Conservation (phyloP, 176 grass and related monocot species). For the Paspalum notatum region DNA sequence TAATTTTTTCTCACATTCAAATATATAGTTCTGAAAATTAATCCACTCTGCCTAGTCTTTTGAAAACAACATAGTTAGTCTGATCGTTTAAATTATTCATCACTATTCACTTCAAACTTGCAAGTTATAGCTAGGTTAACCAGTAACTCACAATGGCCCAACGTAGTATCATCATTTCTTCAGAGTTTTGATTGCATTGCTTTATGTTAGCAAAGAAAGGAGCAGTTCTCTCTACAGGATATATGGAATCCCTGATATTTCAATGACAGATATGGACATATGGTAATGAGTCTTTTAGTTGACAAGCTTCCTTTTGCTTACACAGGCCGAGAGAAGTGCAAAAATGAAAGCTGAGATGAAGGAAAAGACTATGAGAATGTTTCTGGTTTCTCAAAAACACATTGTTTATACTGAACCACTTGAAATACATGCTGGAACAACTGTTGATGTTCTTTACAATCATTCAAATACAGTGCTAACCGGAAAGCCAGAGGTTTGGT, state of each 20-base stretch:
- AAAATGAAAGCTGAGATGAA: conserved; percentile 84
- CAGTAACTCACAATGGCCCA: neutral
- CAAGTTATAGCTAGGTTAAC: neutral
- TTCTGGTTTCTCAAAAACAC: conserved; percentile 91
- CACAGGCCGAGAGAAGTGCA: conserved; percentile 65
- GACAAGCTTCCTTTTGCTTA: conserved; percentile 33
- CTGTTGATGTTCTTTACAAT: conserved; percentile 78
- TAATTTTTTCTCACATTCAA: conserved; percentile 3
- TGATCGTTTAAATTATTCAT: conserved; percentile 12
- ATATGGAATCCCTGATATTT: neutral
- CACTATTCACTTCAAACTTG: conserved; percentile 8
- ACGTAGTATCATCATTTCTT: neutral
- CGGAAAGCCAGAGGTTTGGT: conserved; percentile 86
- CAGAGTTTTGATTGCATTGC: neutral
- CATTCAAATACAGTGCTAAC: conserved; percentile 76
- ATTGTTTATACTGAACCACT: conserved; percentile 92
- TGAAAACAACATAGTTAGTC: too few relatives aligned
- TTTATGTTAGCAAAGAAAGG: conserved; percentile 22
- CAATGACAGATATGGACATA: neutral
- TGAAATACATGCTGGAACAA: conserved; percentile 72
- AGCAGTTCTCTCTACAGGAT: conserved; percentile 15
- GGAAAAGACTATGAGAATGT: conserved; percentile 79
- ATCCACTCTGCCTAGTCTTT: neutral
- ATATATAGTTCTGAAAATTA: neutral
- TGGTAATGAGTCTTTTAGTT: conserved; percentile 7